Evolutionary conservation across 2,329 filamentous ascomycete genomes (phyloP).

Genomic region (Colletotrichum melonis): DNA sequence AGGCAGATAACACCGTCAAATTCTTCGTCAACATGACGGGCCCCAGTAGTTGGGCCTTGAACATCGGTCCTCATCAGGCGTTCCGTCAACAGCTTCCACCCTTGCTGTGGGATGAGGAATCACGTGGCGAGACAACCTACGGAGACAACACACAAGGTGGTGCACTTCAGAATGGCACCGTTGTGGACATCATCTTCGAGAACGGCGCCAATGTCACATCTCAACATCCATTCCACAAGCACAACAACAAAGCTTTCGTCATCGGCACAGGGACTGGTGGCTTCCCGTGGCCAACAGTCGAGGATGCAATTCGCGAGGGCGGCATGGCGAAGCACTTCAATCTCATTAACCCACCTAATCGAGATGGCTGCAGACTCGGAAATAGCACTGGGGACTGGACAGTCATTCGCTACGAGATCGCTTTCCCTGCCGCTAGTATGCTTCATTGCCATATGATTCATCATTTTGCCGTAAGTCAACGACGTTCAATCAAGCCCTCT

Average conservation of each 20-base stretch:
- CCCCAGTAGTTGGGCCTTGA: constrained; percentile 24
- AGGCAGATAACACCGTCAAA: constrained; percentile 20
- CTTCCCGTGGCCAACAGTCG: constrained; percentile 28
- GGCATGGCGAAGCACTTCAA: constrained; percentile 22
- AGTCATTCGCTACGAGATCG: constrained; percentile 31
- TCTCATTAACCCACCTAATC: constrained; percentile 18
- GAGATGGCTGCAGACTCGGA: constrained; percentile 23
- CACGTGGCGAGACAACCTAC: constrained; percentile 23
- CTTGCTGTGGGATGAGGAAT: constrained; percentile 19
- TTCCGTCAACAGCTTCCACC: constrained; percentile 28
- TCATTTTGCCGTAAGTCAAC: constrained; percentile 23
- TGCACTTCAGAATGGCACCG: constrained; percentile 13
- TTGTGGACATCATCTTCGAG: constrained; percentile 30
- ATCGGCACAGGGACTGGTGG: constrained; percentile 22
- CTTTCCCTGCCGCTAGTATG: constrained; percentile 28
- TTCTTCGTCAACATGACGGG: constrained; percentile 33
- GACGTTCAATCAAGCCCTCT: background rate
- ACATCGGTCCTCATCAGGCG: constrained; percentile 23
- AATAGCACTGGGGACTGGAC: constrained; percentile 29
- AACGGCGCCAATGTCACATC: constrained; percentile 30
- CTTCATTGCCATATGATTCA: constrained; percentile 32
- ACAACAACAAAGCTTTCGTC: constrained; percentile 30
- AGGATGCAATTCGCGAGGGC: constrained; percentile 22
- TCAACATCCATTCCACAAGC: constrained; percentile 29
- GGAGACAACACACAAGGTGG: background rate